Evolutionary conservation across 225 moss, liverwort and hornwort genomes (phyloP), one percentile per base, ranked within the genome.

Genomic region (Sphagnum tenellum): DNA sequence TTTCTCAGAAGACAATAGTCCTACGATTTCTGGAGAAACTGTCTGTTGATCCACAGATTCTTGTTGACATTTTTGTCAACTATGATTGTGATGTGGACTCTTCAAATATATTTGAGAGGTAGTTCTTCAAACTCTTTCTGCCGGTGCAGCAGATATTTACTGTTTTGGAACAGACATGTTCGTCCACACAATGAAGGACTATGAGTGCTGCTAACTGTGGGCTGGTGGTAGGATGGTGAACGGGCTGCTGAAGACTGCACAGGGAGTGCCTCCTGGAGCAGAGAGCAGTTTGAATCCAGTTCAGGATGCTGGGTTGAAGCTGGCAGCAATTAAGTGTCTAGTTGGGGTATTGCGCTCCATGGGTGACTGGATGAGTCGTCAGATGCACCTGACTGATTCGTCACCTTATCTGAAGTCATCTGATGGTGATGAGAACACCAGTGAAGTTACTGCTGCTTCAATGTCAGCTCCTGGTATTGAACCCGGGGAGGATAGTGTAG

Each of bases 51-150:
- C 98, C 98, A 60, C 98, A 99, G 73, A 99, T 99, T 61, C 75
- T 99, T 56, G 98, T 99, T 54, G 98, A 99, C 59, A 89, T 99
- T 73, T 99, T 99, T 81, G 98, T 99, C 69, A 99, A 99, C 73
- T 99, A 99, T 76, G 98, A 99, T 69, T 99, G 98, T 71, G 98
- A 99, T 64, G 84, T 99, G 61, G 98, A 99, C 70, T 90, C 98
- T 7, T 99, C 93, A 55, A 99, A 99, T 57, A 84, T 99, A 54
- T 99, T 99, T 77, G 98, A 99, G 70, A 93, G 98, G 98, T 84
- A 66, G 78, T 75, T 65, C 46, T 48, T 54, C 62, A 5, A 13
- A 6, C 45, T 13, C n/a, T 7, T 60, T 29, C 29, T 29, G 29
- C 29, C 1, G 29, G 29, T 29, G 29, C 29, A 29, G 29, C 29